Conservation (phyloP, 192 early-diverging fungal species). For the Coemansia sp. region DNA sequence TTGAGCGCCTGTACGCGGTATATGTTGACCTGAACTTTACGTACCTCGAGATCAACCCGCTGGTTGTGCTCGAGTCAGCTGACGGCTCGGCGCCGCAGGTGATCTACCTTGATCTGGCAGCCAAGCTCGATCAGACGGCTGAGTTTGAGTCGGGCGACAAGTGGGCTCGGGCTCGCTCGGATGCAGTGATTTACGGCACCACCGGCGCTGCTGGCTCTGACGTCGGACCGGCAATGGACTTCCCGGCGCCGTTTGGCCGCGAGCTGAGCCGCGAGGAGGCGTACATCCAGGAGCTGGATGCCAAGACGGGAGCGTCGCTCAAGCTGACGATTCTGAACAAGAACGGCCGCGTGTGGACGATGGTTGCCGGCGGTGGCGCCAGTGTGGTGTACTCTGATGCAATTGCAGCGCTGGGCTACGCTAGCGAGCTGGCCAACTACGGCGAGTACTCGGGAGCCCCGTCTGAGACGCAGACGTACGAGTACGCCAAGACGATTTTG, state of each 20-base stretch:
- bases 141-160: conserved; percentile 95
- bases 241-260: conserved; percentile 97
- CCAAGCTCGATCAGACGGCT: conserved; percentile 97
- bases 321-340: conserved; percentile 97
- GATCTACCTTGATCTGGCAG: conserved; percentile 92
- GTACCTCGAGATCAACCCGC: conserved; percentile 99
- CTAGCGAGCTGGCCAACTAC: conserved; percentile 96
- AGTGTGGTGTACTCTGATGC: conserved; percentile 98
- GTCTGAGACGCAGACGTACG: conserved; percentile 98
- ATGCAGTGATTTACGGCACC: conserved; percentile 51
- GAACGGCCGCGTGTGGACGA: conserved; percentile 96
- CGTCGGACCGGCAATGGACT: conserved; percentile 87
- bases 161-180: conserved; percentile 86
- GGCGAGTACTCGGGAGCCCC: conserved; percentile 99
- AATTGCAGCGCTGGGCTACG: conserved; percentile 94
- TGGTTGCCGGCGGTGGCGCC: conserved; percentile 99
- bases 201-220: conserved; percentile 35
- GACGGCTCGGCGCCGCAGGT: conserved; percentile 66
- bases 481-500: conserved; percentile 97
- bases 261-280: conserved; percentile 96
- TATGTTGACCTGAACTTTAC: conserved; percentile 98
- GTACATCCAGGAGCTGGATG: conserved; percentile 95
- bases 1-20: conserved; percentile 89
- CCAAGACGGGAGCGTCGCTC: conserved; percentile 97
- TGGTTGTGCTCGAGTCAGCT: conserved; percentile 82